These are phyloP conservation scores for Calonectria multiphialidica DNA, from an alignment of 2,329 filamentous ascomycete genomes.

Conservation along the genomic window DNA sequence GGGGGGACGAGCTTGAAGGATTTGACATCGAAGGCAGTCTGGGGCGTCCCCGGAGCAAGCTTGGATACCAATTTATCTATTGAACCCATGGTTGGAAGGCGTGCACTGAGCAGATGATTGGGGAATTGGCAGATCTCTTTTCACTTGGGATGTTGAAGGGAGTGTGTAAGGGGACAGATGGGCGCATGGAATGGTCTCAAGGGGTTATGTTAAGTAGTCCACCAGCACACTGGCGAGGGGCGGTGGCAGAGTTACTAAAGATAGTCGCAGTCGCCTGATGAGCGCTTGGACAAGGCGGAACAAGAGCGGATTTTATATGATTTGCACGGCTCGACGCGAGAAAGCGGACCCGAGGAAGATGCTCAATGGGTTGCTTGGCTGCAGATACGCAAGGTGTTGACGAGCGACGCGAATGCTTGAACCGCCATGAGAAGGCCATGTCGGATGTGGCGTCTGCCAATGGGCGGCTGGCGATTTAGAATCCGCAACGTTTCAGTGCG, in stretches of 20 bases:
- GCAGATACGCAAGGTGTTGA: not conserved
- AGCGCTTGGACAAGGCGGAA: conserved; percentile 6
- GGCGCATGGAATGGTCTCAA: not conserved
- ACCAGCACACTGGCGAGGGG: not conserved
- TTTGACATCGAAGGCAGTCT: conserved; percentile 15
- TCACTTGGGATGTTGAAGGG: not conserved
- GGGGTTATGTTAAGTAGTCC: not conserved
- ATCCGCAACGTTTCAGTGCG: conserved; percentile 47
- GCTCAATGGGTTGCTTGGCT: not conserved
- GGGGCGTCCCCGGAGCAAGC: conserved; percentile 22
- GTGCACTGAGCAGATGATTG: not conserved
- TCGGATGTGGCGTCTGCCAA: conserved; percentile 28
- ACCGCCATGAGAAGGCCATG: conserved; percentile 2
- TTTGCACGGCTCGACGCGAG: not conserved
- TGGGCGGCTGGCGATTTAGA: conserved; percentile 36
- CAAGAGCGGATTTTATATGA: not conserved
- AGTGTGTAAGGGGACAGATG: not conserved
- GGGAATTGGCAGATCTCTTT: not conserved
- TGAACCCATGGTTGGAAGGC: conserved; percentile 31
- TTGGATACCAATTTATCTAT: conserved; percentile 30
- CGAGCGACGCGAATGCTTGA: conserved; percentile 12
- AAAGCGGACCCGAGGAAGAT: conserved; percentile 1
- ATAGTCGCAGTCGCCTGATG: not conserved
- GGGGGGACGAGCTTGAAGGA: conserved; percentile 44
- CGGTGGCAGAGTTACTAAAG: not conserved